phyloP scores from a whole-genome alignment of 345 rosid genomes.

The Eucalyptus globulus region DNA sequence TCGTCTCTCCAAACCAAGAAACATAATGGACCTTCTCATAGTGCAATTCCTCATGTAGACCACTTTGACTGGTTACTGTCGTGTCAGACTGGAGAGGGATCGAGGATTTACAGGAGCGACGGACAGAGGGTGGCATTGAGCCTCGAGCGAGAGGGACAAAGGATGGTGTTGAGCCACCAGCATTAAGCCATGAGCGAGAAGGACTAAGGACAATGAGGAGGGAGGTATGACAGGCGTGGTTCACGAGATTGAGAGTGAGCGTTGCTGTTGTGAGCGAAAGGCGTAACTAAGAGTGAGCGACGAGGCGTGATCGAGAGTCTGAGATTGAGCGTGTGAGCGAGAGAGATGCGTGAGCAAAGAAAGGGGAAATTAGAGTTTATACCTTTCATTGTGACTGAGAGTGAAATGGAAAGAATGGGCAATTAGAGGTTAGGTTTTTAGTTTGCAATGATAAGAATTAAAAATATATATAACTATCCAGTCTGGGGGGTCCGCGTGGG shows the following conservation, averaged over 20 bases:
- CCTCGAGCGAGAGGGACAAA: neutral
- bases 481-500: neutral
- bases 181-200: neutral
- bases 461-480: no score
- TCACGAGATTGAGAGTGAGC: neutral
- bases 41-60: neutral
- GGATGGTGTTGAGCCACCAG: no score
- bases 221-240: neutral
- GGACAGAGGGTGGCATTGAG: neutral
- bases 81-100: neutral
- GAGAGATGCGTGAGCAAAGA: neutral
- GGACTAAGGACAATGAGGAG: neutral
- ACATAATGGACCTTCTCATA: neutral
- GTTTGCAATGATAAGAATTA: neutral
- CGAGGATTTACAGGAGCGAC: neutral
- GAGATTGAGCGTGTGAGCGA: neutral
- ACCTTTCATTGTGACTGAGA: neutral
- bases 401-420: neutral
- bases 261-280: neutral
- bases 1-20: neutral
- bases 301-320: neutral
- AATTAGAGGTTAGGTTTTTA: neutral
- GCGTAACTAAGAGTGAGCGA: neutral
- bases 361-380: neutral
- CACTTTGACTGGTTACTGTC: neutral